phyloP scores from a whole-genome alignment of 2,329 filamentous ascomycete genomes.

The Ophiostoma sp. region DNA sequence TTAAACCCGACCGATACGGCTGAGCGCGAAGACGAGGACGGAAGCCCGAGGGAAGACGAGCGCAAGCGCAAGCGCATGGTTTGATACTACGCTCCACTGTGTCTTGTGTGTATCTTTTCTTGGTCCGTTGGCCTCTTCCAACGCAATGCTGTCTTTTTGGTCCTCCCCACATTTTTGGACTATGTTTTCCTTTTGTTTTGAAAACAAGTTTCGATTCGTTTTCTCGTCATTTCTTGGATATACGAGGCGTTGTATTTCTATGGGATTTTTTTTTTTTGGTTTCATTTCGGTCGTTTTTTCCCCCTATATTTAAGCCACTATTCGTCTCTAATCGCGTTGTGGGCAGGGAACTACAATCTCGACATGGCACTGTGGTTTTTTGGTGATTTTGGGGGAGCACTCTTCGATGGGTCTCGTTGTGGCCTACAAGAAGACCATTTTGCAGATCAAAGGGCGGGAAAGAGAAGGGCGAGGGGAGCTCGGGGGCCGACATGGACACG shows the following conservation, averaged over 20 bases:
- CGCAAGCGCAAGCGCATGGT: constrained; percentile 63
- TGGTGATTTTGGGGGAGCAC: not conserved
- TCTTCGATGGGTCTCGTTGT: not conserved
- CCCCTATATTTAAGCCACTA: not conserved
- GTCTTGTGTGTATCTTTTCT: not conserved
- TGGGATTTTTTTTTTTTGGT: not conserved
- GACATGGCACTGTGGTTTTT: not conserved
- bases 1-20: constrained; percentile 60
- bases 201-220: not conserved
- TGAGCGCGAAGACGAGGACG: constrained; percentile 58
- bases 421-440: not conserved
- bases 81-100: constrained; percentile 32
- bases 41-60: constrained; percentile 56
- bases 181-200: not conserved
- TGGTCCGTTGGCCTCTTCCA: not conserved
- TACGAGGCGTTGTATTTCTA: constrained; percentile 1
- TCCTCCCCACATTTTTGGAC: not conserved
- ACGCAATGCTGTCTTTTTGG: not conserved
- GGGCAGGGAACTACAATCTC: too few relatives aligned
- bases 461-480: not conserved
- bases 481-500: not conserved
- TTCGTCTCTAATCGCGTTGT: too few relatives aligned
- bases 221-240: not conserved
- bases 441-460: not conserved
- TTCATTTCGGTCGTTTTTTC: not conserved